These are phyloP conservation scores for Gleditsia sinensis DNA, from an alignment of 306 rosid species.

Conservation along the genomic window DNA sequence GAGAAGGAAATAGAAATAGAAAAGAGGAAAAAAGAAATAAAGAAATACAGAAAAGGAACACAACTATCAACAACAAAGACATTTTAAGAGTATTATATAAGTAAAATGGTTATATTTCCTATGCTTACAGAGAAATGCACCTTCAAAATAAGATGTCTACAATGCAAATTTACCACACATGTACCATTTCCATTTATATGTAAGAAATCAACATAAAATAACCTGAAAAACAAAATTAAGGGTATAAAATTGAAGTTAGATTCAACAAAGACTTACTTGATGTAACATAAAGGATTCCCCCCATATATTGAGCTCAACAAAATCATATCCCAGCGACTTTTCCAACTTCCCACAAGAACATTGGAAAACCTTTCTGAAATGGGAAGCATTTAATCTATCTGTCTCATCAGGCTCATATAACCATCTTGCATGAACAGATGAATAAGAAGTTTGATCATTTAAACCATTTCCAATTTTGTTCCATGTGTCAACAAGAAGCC, in stretches of 20 bases:
- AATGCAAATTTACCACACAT: background rate
- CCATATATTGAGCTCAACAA: constrained; percentile 73
- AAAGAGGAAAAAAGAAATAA: background rate
- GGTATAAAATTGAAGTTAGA: background rate
- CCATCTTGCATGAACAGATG: constrained; percentile 70
- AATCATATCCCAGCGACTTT: constrained; percentile 56
- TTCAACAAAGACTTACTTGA: constrained; percentile 64
- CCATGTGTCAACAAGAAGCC: background rate
- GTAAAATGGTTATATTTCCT: background rate
- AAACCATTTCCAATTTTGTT: too few relatives aligned
- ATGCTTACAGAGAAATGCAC: background rate
- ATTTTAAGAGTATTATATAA: background rate
- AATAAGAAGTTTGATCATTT: constrained; percentile 38
- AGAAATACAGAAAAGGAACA: background rate
- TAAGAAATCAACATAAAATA: background rate
- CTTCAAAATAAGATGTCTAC: background rate
- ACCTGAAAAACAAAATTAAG: background rate
- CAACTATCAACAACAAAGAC: background rate
- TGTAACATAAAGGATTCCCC: constrained; percentile 97
- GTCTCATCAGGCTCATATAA: constrained; percentile 77
- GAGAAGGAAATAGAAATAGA: background rate
- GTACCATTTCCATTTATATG: background rate
- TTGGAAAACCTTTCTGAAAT: constrained; percentile 67
- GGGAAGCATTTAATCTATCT: constrained; percentile 76
- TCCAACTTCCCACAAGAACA: constrained; percentile 81